Evolutionary conservation across 1,284 basidiomycete genomes (phyloP), one percentile per base, ranked within the genome.

Genomic region (Ceratobasidium sp.): DNA sequence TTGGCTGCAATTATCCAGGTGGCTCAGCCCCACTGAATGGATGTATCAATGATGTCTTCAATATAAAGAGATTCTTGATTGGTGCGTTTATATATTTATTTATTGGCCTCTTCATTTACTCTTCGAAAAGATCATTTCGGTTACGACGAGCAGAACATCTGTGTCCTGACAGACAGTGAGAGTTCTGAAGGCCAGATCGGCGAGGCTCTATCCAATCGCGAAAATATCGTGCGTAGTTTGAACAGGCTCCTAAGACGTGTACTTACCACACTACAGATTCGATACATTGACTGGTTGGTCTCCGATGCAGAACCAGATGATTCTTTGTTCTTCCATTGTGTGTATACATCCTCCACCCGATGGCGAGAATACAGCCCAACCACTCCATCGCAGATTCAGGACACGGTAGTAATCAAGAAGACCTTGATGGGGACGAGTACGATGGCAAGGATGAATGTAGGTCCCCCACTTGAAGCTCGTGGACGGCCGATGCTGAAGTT

Each of bases 11-110:
- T 16, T 72, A 72, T 34, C 60, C 71, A 3, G 61, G 61, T n/a
- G 57, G 52, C n/a, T 46, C 34, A 9, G 60, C 60, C n/a, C 60
- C 71, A 12, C 60, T 72, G 18, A 57, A 64, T n/a, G 71, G 71
- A 12, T 72, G 71, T 30, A 65, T 72, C 41, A 72, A 72, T 28
- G 71, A 72, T 26, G 71, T 72, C 21, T 59, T 64, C 71, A 72
- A 72, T 32, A 72, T 72, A 28, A 62, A 65, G 23, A 52, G 62
- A 10, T 72, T 72, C 28, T 43, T 72, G 32, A 71, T 71, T 23
- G 67, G 67, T 71, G 14, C 34, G 65, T 5, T 26, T 8, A 26
- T 34, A 5, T n/a, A 5, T 23, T n/a, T 46, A 9, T 9, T 12
- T 64, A 3, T 50, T 18, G 18, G 32, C 9, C 21, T 2, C n/a